Base-by-base conservation (phyloP, 441 rosid genomes). In the Pelargonium myrrhifolium region DNA sequence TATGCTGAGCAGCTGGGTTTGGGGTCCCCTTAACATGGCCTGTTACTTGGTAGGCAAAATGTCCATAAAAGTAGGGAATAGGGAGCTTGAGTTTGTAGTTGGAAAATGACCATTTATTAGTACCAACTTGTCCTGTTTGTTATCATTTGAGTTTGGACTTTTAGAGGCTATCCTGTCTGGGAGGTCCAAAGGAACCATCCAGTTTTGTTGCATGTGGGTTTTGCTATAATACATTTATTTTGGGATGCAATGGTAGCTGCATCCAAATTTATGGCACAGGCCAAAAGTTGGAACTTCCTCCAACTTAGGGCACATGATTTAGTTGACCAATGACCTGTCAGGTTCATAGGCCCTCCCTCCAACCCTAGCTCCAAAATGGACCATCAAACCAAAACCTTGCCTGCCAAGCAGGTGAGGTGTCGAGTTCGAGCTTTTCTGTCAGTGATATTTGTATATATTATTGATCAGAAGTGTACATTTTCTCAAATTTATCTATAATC, bases 121-220 rank as follows among this genome's bases (percentile, higher is more conserved):
- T 5, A 8, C 24, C 7, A 55, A 55, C 60, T 11, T 55, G 55
- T 5, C 9, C 53, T 12, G 53, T 47, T 47, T 49, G 6, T 49
- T 49, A 18, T 55, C 24, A 55, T 55, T 53, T 53, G 59, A 18
- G 60, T 55, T 55, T 14, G 35, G 35, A 31, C 35, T 31, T 31
- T 31, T 43, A 55, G 60, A 55, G 60, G 12, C 3, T 3, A 55
- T 55, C 24, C 0, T 20, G 26, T 55, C 12, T 9, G 11, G 11
- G 49, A 31, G 35, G 35, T 31, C 35, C 35, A 3, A 31, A 43
- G 14, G 49, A 10, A 43, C 3, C n/a, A 53, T 17, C 21, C 22
- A 53, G 8, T 55, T 55, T 55, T 55, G 60, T 18, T 55, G 60
- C 60, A 1, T 55, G 26, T 55, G 60, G 60, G 60, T 18, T 55